Base-by-base conservation (phyloP, 805 yeast species). In the Metschnikowia colocasiae region DNA sequence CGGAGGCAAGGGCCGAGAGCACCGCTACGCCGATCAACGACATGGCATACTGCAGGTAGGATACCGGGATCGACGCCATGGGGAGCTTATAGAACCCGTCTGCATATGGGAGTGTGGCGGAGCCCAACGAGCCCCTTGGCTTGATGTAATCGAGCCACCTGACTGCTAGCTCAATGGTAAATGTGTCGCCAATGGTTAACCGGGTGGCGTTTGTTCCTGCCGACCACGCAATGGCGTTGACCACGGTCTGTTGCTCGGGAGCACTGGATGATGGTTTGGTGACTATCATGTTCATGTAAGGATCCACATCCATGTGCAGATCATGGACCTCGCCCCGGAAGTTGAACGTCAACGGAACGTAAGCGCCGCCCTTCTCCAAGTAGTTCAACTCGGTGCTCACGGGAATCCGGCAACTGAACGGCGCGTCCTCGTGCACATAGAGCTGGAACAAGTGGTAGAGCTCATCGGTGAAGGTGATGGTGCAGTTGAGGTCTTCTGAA, bases 361-460 rank as follows among this genome's bases (percentile, higher is more conserved):
- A 67, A 6, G 78, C 77, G 2, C 75, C 74, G 6, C 73, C 74
- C 54, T 65, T 63, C 45, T 67, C 73, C 30, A 74, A 68, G 35
- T 70, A 66, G 46, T 69, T 65, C 31, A 67, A 67, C 40, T 68
- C 74, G 16, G 76, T 65, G 48, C 75, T 68, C 40, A 79, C 62
- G 3, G 86, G 85, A 8, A 83, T 54, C 46, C 84, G 69, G 62
- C 94, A 86, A 40, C 85, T 76, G 59, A 82, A 80, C 25, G 94
- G 94, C 7, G 78, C 81, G 60, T 86, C 94, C 59, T 85, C 85
- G 62, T 86, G 94, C 36, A 86, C 68, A 60, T 85, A 85, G 40
- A 85, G 68, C 65, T 86, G 92, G 62, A 86, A 83, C 49, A 56
- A 61, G 59, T 86, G 94, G 59, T 77, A 86, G 34, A 80, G 57